Evolutionary conservation across 2,329 filamentous ascomycete species (phyloP).

Genomic region (Xylaria arbuscula): DNA sequence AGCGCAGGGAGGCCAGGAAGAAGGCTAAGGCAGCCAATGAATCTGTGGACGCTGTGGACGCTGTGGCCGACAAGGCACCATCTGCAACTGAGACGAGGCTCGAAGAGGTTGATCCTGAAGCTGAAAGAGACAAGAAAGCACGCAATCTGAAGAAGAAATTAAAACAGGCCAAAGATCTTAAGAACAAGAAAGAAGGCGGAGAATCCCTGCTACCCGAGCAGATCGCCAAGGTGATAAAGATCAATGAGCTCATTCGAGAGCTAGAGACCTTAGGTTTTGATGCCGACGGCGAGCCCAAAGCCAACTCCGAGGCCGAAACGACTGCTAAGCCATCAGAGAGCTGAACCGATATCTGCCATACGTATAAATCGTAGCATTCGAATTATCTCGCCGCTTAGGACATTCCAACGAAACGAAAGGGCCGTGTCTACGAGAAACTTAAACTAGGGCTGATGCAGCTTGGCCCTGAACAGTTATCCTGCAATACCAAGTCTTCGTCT

Average conservation of each 20-base stretch:
- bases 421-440: conserved; percentile 8
- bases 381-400: neutral
- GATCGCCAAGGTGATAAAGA: conserved; percentile 96
- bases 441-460: conserved; percentile 42
- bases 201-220: conserved; percentile 89
- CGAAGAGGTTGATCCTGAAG: conserved; percentile 71
- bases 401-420: neutral
- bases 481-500: conserved; percentile 47
- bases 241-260: conserved; percentile 91
- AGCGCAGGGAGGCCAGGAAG: conserved; percentile 69
- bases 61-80: conserved; percentile 56
- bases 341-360: conserved; percentile 19
- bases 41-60: conserved; percentile 72
- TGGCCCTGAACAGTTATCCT: conserved; percentile 37
- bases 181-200: conserved; percentile 90
- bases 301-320: neutral
- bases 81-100: conserved; percentile 45
- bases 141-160: conserved; percentile 94
- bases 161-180: conserved; percentile 89
- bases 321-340: conserved; percentile 20
- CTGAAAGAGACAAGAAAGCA: conserved; percentile 90
- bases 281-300: conserved; percentile 73
- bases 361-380: neutral
- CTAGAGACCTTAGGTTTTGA: conserved; percentile 88
- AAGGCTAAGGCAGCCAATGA: conserved; percentile 68